These are phyloP conservation scores for Akebia trifoliata DNA, from an alignment of 164 flowering plant genomes.

Conservation along the genomic window DNA sequence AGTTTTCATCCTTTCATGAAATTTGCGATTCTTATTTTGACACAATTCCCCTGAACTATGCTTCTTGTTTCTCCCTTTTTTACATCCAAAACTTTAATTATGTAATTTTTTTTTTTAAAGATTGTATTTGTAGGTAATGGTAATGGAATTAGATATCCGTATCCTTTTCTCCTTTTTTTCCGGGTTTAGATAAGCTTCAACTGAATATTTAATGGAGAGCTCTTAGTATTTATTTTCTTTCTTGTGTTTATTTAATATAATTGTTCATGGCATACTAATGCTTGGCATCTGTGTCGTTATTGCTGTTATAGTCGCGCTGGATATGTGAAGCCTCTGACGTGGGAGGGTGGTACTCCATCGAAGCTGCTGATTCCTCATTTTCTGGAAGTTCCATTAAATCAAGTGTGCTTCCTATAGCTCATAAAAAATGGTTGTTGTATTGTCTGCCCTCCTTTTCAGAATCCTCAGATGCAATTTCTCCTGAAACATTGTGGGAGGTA, in stretches of 20 bases:
- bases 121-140: too few relatives aligned
- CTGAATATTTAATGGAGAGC: background rate
- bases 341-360: conserved; percentile 28
- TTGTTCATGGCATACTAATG: conserved; percentile 1
- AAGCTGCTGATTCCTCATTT: conserved; percentile 25
- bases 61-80: too few relatives aligned
- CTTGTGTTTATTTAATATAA: background rate
- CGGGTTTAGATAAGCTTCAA: background rate
- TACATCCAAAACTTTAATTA: too few relatives aligned
- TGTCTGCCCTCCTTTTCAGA: conserved; percentile 44
- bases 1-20: too few relatives aligned
- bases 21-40: too few relatives aligned
- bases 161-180: background rate
- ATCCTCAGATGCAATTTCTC: conserved; percentile 42
- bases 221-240: background rate
- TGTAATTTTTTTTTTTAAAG: background rate
- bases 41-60: too few relatives aligned
- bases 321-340: conserved; percentile 34
- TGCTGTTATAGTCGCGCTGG: conserved; percentile 30
- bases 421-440: conserved; percentile 45
- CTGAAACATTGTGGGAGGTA: conserved; percentile 96
- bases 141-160: too few relatives aligned
- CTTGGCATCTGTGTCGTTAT: too few relatives aligned
- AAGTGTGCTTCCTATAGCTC: conserved; percentile 22
- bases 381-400: conserved; percentile 27